Conservation (phyloP, 331 rosid genomes). For the Malus hybrid region DNA sequence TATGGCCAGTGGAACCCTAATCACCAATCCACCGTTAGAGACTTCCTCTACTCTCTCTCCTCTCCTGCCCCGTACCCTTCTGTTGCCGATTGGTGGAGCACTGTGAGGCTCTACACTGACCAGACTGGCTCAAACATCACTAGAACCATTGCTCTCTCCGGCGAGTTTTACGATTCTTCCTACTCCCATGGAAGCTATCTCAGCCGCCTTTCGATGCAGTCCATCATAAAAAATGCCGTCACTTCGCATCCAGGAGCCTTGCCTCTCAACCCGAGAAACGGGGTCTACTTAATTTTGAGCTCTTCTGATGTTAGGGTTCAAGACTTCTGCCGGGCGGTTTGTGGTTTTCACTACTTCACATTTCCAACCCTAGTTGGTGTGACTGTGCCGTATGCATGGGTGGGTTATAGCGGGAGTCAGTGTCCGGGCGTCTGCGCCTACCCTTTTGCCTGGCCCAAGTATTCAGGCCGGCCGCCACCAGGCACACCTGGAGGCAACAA, state of each 20-base stretch:
- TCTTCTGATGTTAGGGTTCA: slow-evolving; percentile 38
- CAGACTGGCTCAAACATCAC: slow-evolving; percentile 50
- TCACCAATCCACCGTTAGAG: slow-evolving; percentile 35
- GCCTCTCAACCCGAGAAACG: slow-evolving; percentile 39
- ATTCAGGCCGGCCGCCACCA: slow-evolving; percentile 24
- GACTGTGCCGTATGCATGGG: slow-evolving; percentile 47
- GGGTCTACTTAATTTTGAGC: slow-evolving; percentile 35
- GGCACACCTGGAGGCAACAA: slow-evolving; percentile 17
- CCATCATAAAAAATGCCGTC: slow-evolving; percentile 28
- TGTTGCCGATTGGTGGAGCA: slow-evolving; percentile 44
- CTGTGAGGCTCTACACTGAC: slow-evolving; percentile 43
- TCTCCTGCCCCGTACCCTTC: slow-evolving; percentile 32
- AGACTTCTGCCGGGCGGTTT: slow-evolving; percentile 49
- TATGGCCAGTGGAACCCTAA: slow-evolving; percentile 49
- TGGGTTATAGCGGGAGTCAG: slow-evolving; percentile 42
- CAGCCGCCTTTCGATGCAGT: slow-evolving; percentile 34
- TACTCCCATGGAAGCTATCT: slow-evolving; percentile 43
- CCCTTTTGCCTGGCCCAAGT: slow-evolving; percentile 40
- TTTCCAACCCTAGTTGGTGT: slow-evolving; percentile 40
- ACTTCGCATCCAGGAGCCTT: slow-evolving; percentile 18
- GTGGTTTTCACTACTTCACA: slow-evolving; percentile 59
- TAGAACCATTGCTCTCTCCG: slow-evolving; percentile 24
- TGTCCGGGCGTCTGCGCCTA: slow-evolving; percentile 55
- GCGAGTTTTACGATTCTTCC: slow-evolving; percentile 29
- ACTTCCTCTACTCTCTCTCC: slow-evolving; percentile 37